phyloP scores from a whole-genome alignment of 129 eudicot species.

The Flaveria linearis region DNA sequence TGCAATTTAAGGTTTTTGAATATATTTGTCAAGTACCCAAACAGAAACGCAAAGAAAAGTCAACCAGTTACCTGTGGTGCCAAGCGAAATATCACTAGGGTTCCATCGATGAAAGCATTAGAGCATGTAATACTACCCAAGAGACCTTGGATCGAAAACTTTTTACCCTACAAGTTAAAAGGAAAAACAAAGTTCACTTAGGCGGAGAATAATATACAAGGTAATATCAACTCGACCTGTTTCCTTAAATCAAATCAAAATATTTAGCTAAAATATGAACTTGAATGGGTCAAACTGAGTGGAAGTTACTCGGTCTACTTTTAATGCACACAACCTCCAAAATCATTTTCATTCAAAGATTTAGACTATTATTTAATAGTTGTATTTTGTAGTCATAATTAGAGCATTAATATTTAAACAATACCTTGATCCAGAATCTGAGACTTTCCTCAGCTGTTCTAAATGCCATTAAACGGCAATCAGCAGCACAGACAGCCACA shows the following conservation, averaged over 20 bases:
- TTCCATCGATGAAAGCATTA: conserved; percentile 63
- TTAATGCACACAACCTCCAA: background rate
- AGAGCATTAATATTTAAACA: background rate
- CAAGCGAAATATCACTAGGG: conserved; percentile 91
- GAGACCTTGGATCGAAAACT: conserved; percentile 89
- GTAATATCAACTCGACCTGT: background rate
- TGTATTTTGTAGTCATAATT: background rate
- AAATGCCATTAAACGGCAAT: conserved; percentile 88
- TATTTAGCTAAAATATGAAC: too few species aligned
- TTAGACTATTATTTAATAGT: background rate
- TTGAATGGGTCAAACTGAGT: background rate
- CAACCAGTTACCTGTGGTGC: conserved; percentile 85
- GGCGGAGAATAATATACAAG: background rate
- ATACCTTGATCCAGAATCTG: conserved; percentile 96
- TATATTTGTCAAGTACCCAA: background rate
- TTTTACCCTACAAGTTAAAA: conserved; percentile 61
- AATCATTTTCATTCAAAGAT: background rate
- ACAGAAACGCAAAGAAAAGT: conserved; percentile 1
- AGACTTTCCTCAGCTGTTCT: conserved; percentile 59
- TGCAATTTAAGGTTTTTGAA: conserved; percentile 8
- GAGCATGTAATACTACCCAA: conserved; percentile 63
- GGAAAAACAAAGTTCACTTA: conserved; percentile 2
- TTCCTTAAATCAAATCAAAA: background rate
- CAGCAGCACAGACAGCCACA: conserved; percentile 95
- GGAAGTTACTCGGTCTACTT: conserved; percentile 1